Base-by-base conservation (phyloP, 2,329 filamentous ascomycete genomes). In the Colletotrichum graminicola region DNA sequence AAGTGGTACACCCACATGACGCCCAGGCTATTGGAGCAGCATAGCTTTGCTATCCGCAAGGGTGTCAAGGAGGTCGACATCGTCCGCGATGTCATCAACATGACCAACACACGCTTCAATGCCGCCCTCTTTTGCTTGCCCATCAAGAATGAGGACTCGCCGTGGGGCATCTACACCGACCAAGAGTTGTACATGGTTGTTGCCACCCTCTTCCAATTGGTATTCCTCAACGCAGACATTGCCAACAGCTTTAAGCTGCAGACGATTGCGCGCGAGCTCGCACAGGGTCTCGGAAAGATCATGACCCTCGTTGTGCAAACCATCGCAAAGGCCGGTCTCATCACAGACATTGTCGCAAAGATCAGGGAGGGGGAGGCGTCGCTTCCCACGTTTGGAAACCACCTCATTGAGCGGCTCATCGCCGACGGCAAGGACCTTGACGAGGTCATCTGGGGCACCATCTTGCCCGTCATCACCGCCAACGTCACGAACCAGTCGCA, bases 401-500 rank as follows among this genome's bases (percentile, higher is more conserved):
- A 88, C 61, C 84, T 91, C 79, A 84, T 91, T 61, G 82, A 86
- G 64, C 82, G 85, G 10, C 82, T 91, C 71, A 77, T 90, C 41
- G 85, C 89, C 36, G 82, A 82, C 61, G 87, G 87, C 0, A 80
- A 89, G 56, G 83, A 82, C 45, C 78, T 84, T 12, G 84, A 88
- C 51, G 85, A 90, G 60, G 84, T 89, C 47, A 86, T 89, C 10
- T 89, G 84, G 82, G 84, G 84, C 7, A 86, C 88, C 73, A 85
- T 90, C 56, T 78, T 90, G 74, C 89, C 89, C 2, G 86, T 87
- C 2, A 86, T 87, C 11, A 83, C 84, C 29, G 85, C 87, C 1
- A 86, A 88, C 76, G 84, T 88, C 2, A 87, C 89, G 12, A 90
- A 87, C 75, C 88, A 91, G 78, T 85, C 85, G 11, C 85, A 89